phyloP scores from a whole-genome alignment of 1,139 yeast genomes.

The Taphrina wiesneri region DNA sequence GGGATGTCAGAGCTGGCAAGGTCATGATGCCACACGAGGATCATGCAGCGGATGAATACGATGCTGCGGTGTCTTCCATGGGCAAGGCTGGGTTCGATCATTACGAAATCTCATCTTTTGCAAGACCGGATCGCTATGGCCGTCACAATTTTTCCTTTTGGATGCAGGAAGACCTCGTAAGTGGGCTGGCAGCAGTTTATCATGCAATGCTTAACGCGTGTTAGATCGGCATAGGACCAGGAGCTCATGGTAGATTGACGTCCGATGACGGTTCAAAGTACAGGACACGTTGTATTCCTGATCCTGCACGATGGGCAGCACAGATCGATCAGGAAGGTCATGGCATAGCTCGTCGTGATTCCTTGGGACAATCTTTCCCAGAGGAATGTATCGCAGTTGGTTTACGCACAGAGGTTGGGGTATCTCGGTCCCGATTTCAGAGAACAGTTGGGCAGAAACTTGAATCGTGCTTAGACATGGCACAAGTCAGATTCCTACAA shows the following conservation, averaged over 20 bases:
- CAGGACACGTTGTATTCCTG: constrained; percentile 27
- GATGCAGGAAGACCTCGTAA: constrained; percentile 24
- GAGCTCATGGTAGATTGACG: constrained; percentile 28
- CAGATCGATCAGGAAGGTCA: constrained; percentile 9
- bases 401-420: constrained; percentile 22
- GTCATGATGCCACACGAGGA: constrained; percentile 18
- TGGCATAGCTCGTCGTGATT: constrained; percentile 12
- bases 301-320: constrained; percentile 26
- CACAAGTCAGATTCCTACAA: constrained; percentile 5
- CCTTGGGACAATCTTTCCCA: background rate
- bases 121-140: background rate
- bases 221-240: constrained; percentile 32
- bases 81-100: constrained; percentile 3
- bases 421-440: background rate
- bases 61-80: constrained; percentile 11
- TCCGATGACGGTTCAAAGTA: background rate
- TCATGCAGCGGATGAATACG: constrained; percentile 15
- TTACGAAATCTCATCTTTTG: constrained; percentile 29
- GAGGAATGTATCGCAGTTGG: constrained; percentile 23
- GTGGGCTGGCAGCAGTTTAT: background rate
- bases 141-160: constrained; percentile 30
- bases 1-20: background rate
- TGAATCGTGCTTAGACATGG: constrained; percentile 13
- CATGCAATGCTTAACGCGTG: background rate
- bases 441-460: background rate